Evolutionary conservation across 371 early-diverging fungal species (phyloP), one percentile per base, ranked within the genome.

Genomic region (Zychaea mexicana): DNA sequence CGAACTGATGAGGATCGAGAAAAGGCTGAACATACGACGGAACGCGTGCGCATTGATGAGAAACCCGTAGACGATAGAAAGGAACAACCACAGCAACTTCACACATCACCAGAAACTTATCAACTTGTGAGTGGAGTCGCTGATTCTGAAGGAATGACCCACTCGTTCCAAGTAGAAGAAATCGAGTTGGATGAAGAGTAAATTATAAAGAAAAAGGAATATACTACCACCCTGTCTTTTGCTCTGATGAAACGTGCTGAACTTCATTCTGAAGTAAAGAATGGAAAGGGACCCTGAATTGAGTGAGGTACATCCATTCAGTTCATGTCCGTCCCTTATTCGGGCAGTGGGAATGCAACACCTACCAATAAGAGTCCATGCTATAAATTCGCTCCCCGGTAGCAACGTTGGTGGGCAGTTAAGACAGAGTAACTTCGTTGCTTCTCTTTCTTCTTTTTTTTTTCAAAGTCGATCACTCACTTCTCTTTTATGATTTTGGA

Each of bases 101-200:
- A 10, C 24, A 42, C 0, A 19, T 42, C 45, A 22, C 64, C 57
- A 13, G 57, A 65, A 42, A 36, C 71, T 1, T 77, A 68, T 64
- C 75, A 74, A 52, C 54, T 79, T 19, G 75, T 79, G 7, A 77
- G 77, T 65, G 80, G 80, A 12, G 62, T 74, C 2, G 66, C 72
- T 19, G 74, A 73, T 53, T 70, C 57, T n/a, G 55, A 72, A 31
- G 77, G 74, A 6, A 58, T 74, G 68, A 61, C 69, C 17, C 77
- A 81, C 32, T 66, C 62, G 27, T 74, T 74, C 57, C 57, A 64
- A 15, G 61, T 74, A 9, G 70, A 74, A 65, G 74, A 74, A 33
- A 61, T 72, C 39, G 73, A 73, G 61, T 60, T 69, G 56, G 73
- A 73, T 42, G 70, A 70, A 47, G 64, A 68, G 22, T 63, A 68